Percentiles rank a stretch among this genome's conserved stretches.
Evolutionary conservation across 2,329 filamentous ascomycete species (phyloP).

Genomic region (Paramyrothecium roridum): DNA sequence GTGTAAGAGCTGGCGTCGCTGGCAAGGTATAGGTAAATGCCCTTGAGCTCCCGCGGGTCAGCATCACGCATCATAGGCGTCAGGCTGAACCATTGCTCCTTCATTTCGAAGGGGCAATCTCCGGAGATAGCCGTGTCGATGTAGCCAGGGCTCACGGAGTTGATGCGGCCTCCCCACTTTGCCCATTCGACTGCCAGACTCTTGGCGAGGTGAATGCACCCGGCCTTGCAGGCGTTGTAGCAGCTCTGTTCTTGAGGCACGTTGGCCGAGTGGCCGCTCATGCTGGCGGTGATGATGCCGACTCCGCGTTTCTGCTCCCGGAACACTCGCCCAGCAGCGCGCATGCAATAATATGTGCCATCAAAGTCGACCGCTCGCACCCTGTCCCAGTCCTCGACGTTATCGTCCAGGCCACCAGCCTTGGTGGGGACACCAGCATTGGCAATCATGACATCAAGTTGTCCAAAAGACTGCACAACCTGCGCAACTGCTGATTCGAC

Average conservation of each 20-base stretch:
- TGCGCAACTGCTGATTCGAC: constrained; percentile 24
- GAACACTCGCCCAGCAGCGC: constrained; percentile 27
- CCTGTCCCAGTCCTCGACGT: constrained; percentile 22
- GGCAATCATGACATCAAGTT: constrained; percentile 30
- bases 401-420: constrained; percentile 25
- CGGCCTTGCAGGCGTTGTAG: constrained; percentile 42
- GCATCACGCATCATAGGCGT: constrained; percentile 24
- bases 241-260: constrained; percentile 37
- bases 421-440: constrained; percentile 30
- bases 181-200: constrained; percentile 41
- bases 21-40: constrained; percentile 23
- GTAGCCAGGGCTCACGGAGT: constrained; percentile 34
- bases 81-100: constrained; percentile 28
- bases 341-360: constrained; percentile 28
- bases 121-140: constrained; percentile 32
- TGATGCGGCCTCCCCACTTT: constrained; percentile 36
- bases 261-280: constrained; percentile 30
- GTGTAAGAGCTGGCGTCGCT: not conserved
- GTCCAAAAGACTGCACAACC: constrained; percentile 25
- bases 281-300: constrained; percentile 29
- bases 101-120: constrained; percentile 27
- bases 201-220: constrained; percentile 37
- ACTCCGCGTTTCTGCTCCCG: constrained; percentile 29
- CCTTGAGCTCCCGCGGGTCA: constrained; percentile 25
- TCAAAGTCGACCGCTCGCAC: constrained; percentile 27